Evolutionary conservation across 2,329 filamentous ascomycete species (phyloP), one percentile per base, ranked within the genome.

Genomic region (Colletotrichum sp.): DNA sequence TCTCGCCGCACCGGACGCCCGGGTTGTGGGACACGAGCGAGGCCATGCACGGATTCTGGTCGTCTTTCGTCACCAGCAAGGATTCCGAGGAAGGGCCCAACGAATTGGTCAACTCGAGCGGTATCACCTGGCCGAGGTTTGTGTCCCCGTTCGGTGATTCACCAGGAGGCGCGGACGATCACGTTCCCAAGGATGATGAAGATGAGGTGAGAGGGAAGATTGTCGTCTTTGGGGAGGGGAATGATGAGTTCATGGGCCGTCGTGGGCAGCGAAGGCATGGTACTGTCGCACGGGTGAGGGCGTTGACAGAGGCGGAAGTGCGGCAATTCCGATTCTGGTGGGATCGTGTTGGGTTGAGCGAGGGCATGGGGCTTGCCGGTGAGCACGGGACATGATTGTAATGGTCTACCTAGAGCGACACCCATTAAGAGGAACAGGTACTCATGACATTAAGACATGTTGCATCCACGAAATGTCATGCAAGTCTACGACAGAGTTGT

Each of bases 321-420:
- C 82, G 86, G 67, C 87, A 90, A 79, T 92, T 90, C 78, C 81
- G 84, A 15, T 94, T 92, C 81, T 94, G 92, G 92, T 93, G 90
- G 90, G 85, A 86, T 15, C 87, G 88, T 75, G 87, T 88, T 24
- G 82, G 85, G 72, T 78, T 88, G 65, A 90, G 87, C 78, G 83
- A 90, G 79, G 87, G 87, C 9, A 83, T 83, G 74, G 86, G 84
- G 7, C 67, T 66, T 12, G 66, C 52, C 43, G 43, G 12, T 13
- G 66, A 59, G 15, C 36, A 69, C 4, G 64, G 34, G 21, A 15
- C 70, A 12, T 39, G 24, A 16, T 21, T 65, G 34, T 68, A 26
- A 21, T 7, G 9, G n/a, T 43, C 15, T n/a, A 13, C 43, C n/a
- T 52, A 24, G 28, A 67, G 26, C 28, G 43, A 67, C n/a, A 8